Evolutionary conservation across 2,329 filamentous ascomycete species (phyloP).

Genomic region (Aspergillus brasiliensis): DNA sequence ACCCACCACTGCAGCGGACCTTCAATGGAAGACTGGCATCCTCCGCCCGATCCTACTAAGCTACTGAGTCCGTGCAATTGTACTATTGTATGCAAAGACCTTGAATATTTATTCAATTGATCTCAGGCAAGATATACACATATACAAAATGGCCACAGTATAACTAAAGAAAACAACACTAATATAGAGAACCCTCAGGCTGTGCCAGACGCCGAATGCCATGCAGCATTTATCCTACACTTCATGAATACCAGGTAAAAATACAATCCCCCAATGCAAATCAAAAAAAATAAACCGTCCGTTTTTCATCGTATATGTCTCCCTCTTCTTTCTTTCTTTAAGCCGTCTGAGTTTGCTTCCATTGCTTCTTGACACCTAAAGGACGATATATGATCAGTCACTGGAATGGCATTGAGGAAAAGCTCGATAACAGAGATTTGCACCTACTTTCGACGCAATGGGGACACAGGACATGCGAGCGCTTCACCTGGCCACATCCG

Average conservation of each 20-base stretch:
- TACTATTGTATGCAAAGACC: too few relatives aligned
- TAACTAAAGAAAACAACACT: background rate
- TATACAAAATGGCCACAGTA: conserved; percentile 7
- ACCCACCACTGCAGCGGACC: background rate
- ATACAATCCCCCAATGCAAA: conserved; percentile 15
- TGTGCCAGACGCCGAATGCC: conserved; percentile 41
- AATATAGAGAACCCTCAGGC: conserved; percentile 19
- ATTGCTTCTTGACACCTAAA: conserved; percentile 50
- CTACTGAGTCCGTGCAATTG: background rate
- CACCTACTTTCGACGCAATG: conserved; percentile 79
- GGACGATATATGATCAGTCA: conserved; percentile 1
- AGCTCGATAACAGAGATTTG: background rate
- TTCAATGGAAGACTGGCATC: background rate
- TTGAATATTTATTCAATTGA: background rate
- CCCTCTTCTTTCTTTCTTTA: conserved; percentile 19
- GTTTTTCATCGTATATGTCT: conserved; percentile 6
- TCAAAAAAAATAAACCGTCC: conserved; percentile 7
- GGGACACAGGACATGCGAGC: conserved; percentile 84
- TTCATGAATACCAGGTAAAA: conserved; percentile 28
- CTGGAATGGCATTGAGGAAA: conserved; percentile 3
- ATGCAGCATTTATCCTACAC: conserved; percentile 38
- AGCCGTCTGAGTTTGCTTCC: conserved; percentile 41
- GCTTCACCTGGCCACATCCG: conserved; percentile 83
- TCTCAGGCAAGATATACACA: background rate
- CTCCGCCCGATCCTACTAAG: background rate